Conservation (phyloP, 257 asterid genomes). For the Cinchona pubescens region DNA sequence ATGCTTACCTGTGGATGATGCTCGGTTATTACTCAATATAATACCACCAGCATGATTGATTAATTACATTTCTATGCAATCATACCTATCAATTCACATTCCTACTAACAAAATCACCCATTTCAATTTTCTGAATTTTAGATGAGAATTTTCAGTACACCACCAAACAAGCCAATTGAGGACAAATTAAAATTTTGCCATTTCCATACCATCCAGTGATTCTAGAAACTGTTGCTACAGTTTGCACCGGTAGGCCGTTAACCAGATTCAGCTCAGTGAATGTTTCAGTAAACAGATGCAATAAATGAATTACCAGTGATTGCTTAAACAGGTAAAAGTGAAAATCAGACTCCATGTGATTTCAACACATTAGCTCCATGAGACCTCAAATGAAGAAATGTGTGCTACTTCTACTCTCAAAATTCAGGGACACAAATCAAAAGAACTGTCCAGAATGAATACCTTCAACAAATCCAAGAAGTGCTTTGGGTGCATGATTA, state of each 20-base stretch:
- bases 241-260: neutral
- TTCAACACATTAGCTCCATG: neutral
- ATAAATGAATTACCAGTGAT: neutral
- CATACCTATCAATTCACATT: neutral
- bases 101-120: neutral
- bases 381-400: neutral
- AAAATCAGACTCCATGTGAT: neutral
- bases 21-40: neutral
- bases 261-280: neutral
- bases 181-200: neutral
- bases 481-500: slow-evolving; percentile 39
- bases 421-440: neutral
- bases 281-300: neutral
- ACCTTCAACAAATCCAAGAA: slow-evolving; percentile 62
- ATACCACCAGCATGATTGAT: neutral
- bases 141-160: neutral
- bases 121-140: neutral
- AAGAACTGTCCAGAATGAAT: slow-evolving; percentile 22
- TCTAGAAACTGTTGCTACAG: neutral
- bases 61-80: neutral
- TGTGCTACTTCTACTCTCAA: neutral
- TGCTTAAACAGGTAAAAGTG: no score
- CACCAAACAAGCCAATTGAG: neutral
- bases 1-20: neutral
- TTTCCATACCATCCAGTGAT: neutral